A percentile compares a stretch with the other conserved stretches of the same genome.
Evolutionary conservation across 345 rosid genomes (phyloP).

Genomic region (Luvunga scandens): DNA sequence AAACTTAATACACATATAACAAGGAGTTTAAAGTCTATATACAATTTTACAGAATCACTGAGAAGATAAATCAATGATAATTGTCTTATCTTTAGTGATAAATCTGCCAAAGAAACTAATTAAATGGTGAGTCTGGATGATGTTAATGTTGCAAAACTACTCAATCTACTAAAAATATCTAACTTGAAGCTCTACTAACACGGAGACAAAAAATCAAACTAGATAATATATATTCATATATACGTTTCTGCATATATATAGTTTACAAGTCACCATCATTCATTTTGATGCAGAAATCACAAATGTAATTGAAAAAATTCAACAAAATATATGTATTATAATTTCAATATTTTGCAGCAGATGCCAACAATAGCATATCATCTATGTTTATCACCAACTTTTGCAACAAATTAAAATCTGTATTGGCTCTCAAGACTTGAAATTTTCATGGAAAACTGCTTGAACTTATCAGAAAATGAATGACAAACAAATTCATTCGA

Average conservation of each 20-base stretch:
- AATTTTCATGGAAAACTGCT: neutral
- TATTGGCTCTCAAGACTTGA: neutral
- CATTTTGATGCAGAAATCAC: neutral
- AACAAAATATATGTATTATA: neutral
- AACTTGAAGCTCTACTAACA: neutral
- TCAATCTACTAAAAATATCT: neutral
- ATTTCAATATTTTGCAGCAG: neutral
- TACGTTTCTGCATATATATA: too few relatives aligned
- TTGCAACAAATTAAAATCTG: neutral
- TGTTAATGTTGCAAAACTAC: neutral
- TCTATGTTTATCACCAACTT: neutral
- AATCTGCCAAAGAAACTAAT: neutral
- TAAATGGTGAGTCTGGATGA: neutral
- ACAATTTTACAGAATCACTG: neutral
- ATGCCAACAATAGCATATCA: neutral
- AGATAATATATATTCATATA: too few relatives aligned
- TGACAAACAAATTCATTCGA: neutral
- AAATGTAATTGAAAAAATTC: neutral
- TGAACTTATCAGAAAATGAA: neutral
- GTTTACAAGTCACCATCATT: neutral
- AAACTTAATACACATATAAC: constrained; percentile 10
- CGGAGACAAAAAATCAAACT: neutral
- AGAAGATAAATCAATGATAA: neutral
- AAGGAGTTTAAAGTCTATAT: neutral
- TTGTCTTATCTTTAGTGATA: neutral